A percentile compares a stretch with the other conserved stretches of the same genome.
phyloP scores from a whole-genome alignment of 768 basidiomycete genomes.

The Auricularia sp. region DNA sequence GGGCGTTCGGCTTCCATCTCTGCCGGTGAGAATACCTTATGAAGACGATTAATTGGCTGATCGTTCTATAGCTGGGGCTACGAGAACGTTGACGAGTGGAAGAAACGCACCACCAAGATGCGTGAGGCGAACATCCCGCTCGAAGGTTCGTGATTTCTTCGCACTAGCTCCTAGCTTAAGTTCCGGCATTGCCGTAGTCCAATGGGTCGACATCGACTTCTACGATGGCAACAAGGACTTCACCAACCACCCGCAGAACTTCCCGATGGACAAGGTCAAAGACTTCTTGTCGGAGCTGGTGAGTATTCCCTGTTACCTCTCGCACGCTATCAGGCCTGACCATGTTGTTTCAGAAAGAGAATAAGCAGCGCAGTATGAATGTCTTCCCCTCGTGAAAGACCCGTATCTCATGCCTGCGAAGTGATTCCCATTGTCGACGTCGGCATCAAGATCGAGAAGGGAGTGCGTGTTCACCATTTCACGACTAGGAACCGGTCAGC shows the following conservation, averaged over 20 bases:
- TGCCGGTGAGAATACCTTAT: constrained; percentile 34
- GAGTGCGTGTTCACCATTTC: not conserved
- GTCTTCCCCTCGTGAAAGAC: constrained; percentile 4
- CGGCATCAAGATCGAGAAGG: constrained; percentile 24
- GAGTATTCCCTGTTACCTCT: constrained; percentile 25
- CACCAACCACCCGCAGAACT: constrained; percentile 54
- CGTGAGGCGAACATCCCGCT: constrained; percentile 66
- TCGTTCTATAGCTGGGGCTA: constrained; percentile 36
- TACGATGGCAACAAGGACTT: constrained; percentile 62
- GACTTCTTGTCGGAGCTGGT: constrained; percentile 49
- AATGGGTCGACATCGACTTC: constrained; percentile 73
- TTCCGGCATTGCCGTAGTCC: constrained; percentile 29
- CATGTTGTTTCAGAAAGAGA: constrained; percentile 21
- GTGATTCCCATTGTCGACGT: constrained; percentile 66
- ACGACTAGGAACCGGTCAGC: not conserved
- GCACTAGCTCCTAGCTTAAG: not conserved
- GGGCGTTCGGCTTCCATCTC: constrained; percentile 73
- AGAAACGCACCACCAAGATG: constrained; percentile 47
- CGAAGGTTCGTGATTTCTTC: constrained; percentile 36
- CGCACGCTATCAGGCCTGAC: constrained; percentile 19
- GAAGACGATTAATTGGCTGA: constrained; percentile 11
- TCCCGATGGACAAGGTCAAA: constrained; percentile 42
- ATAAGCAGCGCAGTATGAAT: constrained; percentile 36
- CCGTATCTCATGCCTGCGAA: constrained; percentile 13
- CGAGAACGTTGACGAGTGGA: constrained; percentile 44